phyloP scores from a whole-genome alignment of 805 yeast species.

The Hanseniaspora singularis region DNA sequence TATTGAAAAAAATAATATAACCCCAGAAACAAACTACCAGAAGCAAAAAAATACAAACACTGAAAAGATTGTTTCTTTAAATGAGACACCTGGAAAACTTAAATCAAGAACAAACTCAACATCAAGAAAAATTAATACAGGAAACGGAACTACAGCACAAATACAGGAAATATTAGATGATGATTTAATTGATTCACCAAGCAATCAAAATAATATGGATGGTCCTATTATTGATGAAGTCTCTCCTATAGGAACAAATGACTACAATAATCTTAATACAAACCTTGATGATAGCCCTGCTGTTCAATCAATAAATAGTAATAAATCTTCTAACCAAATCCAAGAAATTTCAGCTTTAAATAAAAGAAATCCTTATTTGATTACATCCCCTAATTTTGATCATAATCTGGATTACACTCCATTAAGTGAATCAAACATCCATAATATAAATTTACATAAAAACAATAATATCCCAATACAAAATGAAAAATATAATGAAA shows the following conservation, averaged over 20 bases:
- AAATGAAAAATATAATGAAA: neutral
- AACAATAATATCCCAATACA: neutral
- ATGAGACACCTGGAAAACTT: neutral
- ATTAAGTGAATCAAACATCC: conserved; percentile 1
- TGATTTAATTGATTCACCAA: conserved; percentile 1
- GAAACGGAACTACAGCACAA: conserved; percentile 10
- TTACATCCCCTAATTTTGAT: conserved; percentile 4
- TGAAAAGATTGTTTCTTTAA: neutral
- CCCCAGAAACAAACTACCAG: neutral
- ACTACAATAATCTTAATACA: neutral
- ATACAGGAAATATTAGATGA: conserved; percentile 14
- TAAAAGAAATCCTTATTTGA: no score
- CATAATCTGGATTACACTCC: neutral
- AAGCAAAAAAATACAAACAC: neutral
- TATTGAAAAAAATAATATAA: neutral
- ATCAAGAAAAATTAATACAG: conserved; percentile 1
- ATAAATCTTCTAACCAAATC: neutral
- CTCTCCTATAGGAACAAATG: conserved; percentile 1
- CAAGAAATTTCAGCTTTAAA: neutral
- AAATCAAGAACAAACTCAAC: conserved; percentile 7
- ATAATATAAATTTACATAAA: no score
- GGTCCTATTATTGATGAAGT: conserved; percentile 12
- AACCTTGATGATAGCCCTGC: conserved; percentile 5
- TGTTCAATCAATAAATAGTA: conserved; percentile 13
- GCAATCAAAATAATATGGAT: neutral